Evolutionary conservation across 768 basidiomycete species (phyloP).

Genomic region (Rhodotorula sphaerocarpa): DNA sequence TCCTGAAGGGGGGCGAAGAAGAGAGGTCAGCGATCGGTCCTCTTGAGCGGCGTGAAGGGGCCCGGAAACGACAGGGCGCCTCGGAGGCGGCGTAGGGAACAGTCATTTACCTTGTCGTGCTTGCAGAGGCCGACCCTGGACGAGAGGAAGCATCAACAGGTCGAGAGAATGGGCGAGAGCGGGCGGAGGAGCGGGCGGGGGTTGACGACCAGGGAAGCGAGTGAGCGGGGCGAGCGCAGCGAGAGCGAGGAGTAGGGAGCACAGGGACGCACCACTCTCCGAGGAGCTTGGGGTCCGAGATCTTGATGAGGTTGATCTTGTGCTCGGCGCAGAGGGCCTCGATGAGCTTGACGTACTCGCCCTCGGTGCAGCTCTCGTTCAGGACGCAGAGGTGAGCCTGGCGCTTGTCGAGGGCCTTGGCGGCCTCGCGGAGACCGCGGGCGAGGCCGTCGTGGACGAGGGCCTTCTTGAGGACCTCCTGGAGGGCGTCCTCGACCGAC

Average conservation of each 20-base stretch:
- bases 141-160: too few species aligned
- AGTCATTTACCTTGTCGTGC: too few species aligned
- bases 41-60: too few species aligned
- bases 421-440: slow-evolving; percentile 91
- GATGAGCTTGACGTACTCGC: slow-evolving; percentile 99
- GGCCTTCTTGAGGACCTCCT: slow-evolving; percentile 99
- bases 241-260: not conserved
- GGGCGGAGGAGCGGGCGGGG: not conserved
- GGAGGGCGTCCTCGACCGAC: slow-evolving; percentile 61
- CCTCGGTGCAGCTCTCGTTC: slow-evolving; percentile 97
- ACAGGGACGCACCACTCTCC: slow-evolving; percentile 61
- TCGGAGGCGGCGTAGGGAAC: too few species aligned
- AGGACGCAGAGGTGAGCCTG: slow-evolving; percentile 98
- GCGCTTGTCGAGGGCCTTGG: slow-evolving; percentile 97
- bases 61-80: too few species aligned
- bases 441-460: slow-evolving; percentile 97
- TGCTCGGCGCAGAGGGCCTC: slow-evolving; percentile 98
- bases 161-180: not conserved
- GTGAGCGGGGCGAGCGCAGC: too few species aligned
- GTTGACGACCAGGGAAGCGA: not conserved
- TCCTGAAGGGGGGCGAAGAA: too few species aligned
- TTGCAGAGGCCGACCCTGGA: slow-evolving; percentile 74
- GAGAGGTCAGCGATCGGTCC: too few species aligned
- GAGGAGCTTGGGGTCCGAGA: slow-evolving; percentile 89
- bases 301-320: slow-evolving; percentile 98